phyloP scores from a whole-genome alignment of 2,329 filamentous ascomycete species.

The Aspergillus sp. region DNA sequence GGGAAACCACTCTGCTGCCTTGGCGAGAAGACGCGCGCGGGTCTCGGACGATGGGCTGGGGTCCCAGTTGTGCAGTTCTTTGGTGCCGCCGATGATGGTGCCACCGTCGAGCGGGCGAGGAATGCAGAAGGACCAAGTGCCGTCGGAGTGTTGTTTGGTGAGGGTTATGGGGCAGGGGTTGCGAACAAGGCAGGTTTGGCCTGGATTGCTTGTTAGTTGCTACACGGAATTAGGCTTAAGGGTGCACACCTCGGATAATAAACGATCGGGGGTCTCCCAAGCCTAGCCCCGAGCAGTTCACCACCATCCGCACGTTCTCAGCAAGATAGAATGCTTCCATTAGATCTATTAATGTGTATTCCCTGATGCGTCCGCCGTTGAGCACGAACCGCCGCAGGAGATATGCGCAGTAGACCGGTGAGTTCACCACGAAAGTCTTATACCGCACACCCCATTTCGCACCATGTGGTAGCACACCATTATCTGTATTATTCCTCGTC shows the following conservation, averaged over 20 bases:
- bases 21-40: constrained; percentile 40
- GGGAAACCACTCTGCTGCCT: constrained; percentile 35
- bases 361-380: constrained; percentile 26
- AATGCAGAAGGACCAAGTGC: constrained; percentile 55
- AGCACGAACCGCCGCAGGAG: constrained; percentile 34
- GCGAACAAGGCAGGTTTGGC: constrained; percentile 42
- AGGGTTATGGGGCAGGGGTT: constrained; percentile 41
- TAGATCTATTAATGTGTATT: constrained; percentile 20
- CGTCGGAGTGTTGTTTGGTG: constrained; percentile 56
- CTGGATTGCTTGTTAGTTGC: constrained; percentile 10
- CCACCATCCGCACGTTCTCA: constrained; percentile 27
- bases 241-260: constrained; percentile 33
- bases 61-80: constrained; percentile 52
- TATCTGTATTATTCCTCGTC: too few relatives aligned
- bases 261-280: constrained; percentile 37
- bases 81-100: constrained; percentile 59
- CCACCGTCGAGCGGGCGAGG: constrained; percentile 55
- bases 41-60: constrained; percentile 41
- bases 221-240: background rate
- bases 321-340: constrained; percentile 33
- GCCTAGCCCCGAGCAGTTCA: constrained; percentile 40
- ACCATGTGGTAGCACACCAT: constrained; percentile 22
- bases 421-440: constrained; percentile 35
- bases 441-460: constrained; percentile 38
- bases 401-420: constrained; percentile 36